These are phyloP conservation scores for Triticum urartu DNA, from an alignment of 176 grass and related monocot species.

Conservation along the genomic window DNA sequence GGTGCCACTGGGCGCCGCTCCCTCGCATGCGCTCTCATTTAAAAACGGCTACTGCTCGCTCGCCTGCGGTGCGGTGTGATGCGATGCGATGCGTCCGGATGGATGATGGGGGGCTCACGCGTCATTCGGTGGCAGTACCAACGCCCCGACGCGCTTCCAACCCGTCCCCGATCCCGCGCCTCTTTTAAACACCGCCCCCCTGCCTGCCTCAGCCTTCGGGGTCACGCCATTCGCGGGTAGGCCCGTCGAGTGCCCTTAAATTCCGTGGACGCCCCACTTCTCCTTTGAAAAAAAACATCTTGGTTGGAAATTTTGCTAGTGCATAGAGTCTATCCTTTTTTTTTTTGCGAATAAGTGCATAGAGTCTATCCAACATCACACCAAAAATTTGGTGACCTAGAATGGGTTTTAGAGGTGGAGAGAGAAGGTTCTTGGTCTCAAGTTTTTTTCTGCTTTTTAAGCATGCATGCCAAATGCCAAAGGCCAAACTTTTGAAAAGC, in stretches of 20 bases:
- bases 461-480: no score
- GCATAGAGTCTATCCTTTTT: no score
- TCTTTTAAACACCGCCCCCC: not conserved
- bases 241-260: not conserved
- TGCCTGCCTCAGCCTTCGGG: not conserved
- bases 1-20: not conserved
- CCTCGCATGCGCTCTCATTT: not conserved
- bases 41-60: not conserved
- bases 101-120: conserved; percentile 18
- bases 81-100: not conserved
- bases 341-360: no score
- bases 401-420: no score
- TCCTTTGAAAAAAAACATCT: no score
- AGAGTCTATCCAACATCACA: no score
- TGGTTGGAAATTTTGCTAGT: no score
- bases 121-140: conserved; percentile 11
- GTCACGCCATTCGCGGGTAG: not conserved
- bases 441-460: no score
- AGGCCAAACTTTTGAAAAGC: no score
- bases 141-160: conserved; percentile 33
- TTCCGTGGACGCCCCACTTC: not conserved
- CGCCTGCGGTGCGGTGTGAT: not conserved
- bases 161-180: not conserved
- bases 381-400: no score
- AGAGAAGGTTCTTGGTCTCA: no score